Percentiles rank a stretch among this genome's conserved stretches.
phyloP scores from a whole-genome alignment of 2,329 filamentous ascomycete genomes.

The Claviceps sp. region DNA sequence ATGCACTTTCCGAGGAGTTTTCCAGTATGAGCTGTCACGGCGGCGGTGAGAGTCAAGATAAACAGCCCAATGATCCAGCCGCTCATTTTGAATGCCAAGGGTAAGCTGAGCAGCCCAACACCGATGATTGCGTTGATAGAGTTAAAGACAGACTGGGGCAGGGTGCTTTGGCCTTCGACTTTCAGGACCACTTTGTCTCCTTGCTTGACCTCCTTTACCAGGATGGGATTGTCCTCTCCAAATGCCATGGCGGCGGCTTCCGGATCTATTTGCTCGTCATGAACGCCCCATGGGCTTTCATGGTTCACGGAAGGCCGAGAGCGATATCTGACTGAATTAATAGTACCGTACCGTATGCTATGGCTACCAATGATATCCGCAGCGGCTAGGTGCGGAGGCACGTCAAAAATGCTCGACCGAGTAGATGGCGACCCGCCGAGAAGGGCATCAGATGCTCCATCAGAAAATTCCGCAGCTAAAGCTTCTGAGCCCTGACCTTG shows the following conservation, averaged over 20 bases:
- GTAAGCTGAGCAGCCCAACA: slow-evolving; percentile 77
- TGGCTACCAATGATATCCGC: slow-evolving; percentile 63
- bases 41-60: slow-evolving; percentile 60
- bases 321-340: slow-evolving; percentile 21
- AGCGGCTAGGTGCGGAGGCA: slow-evolving; percentile 48
- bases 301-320: slow-evolving; percentile 34
- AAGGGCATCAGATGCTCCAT: slow-evolving; percentile 22
- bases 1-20: slow-evolving; percentile 77
- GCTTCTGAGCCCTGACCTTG: slow-evolving; percentile 18
- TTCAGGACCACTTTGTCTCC: slow-evolving; percentile 75
- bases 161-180: slow-evolving; percentile 84
- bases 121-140: slow-evolving; percentile 88
- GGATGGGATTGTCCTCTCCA: slow-evolving; percentile 45
- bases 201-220: slow-evolving; percentile 83
- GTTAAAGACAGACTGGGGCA: slow-evolving; percentile 93
- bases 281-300: slow-evolving; percentile 9
- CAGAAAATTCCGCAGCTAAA: slow-evolving; percentile 31
- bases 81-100: slow-evolving; percentile 73
- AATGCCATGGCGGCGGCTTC: slow-evolving; percentile 15
- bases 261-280: slow-evolving; percentile 23
- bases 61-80: slow-evolving; percentile 76
- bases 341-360: slow-evolving; percentile 40
- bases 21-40: slow-evolving; percentile 74
- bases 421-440: slow-evolving; percentile 16
- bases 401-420: slow-evolving; percentile 37